Evolutionary conservation across 1,139 yeast genomes (phyloP), one percentile per base, ranked within the genome.

Genomic region (Yamadazyma jaroonii): DNA sequence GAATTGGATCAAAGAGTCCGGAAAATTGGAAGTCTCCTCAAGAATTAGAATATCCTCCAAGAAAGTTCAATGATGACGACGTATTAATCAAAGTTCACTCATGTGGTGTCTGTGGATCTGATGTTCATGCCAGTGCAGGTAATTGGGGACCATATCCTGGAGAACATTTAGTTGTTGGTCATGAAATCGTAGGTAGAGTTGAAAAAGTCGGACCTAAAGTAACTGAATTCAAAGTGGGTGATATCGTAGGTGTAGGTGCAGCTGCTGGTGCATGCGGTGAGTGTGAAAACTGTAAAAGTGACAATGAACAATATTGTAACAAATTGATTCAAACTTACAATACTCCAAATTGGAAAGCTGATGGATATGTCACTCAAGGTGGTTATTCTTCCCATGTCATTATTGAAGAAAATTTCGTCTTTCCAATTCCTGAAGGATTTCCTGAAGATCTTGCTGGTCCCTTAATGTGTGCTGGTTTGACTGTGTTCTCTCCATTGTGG

Each of bases 31-130:
- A 54, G 41, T 50, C 66, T 29, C 70, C 74, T 24, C 60, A 67
- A 47, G 59, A 61, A 45, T 65, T 64, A 25, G 56, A 61, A 25
- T 74, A 60, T 50, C 50, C 54, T 26, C 70, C 71, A 36, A 70
- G 72, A 46, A 57, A 58, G 28, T 49, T 66, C 42, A 52, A 51
- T 29, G 57, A 61, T 25, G 50, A 57, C 35, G 76, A 70, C 49
- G 72, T 78, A 23, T 76, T 70, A 14, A 54, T 77, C 46, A 59
- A 74, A 54, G 67, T 53, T 48, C 57, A 63, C 37, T 66, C 67
- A 38, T 76, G 85, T 54, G 85, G 86, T 25, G 66, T 81, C 43
- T 81, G 88, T 60, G 84, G 83, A 23, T 66, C 80, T 9, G 84
- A 78, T 49, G 54, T 74, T 42, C 81, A 74, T 52, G 64, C 74